phyloP scores from a whole-genome alignment of 805 yeast genomes.

The Metschnikowia continentalis region DNA sequence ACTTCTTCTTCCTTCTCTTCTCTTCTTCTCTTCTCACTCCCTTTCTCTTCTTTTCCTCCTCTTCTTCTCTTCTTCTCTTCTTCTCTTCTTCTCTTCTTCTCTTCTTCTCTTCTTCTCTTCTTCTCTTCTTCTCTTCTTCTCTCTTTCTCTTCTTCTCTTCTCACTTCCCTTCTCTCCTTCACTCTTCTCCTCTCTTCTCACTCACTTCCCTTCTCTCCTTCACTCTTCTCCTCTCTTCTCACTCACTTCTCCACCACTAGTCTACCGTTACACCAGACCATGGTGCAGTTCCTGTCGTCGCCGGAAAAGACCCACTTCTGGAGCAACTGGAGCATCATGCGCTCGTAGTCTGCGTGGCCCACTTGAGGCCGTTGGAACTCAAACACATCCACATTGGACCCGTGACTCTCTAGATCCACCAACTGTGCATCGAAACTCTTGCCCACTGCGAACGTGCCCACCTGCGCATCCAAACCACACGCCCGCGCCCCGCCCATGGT shows the following conservation, averaged over 20 bases:
- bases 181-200: too few relatives aligned
- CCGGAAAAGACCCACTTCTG: constrained; percentile 93
- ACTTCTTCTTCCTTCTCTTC: too few relatives aligned
- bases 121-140: too few relatives aligned
- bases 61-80: too few relatives aligned
- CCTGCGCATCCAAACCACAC: constrained; percentile 47
- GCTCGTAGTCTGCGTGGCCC: constrained; percentile 12
- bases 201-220: too few relatives aligned
- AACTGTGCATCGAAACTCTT: constrained; percentile 82
- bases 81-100: too few relatives aligned
- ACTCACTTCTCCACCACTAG: constrained; percentile 45
- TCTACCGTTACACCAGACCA: constrained; percentile 82
- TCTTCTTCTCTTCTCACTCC: too few relatives aligned
- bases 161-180: too few relatives aligned
- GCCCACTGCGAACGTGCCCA: constrained; percentile 75
- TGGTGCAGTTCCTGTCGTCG: constrained; percentile 81
- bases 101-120: too few relatives aligned
- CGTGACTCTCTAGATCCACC: constrained; percentile 52
- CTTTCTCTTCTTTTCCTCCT: too few relatives aligned
- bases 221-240: too few relatives aligned
- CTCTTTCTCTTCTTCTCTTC: too few relatives aligned
- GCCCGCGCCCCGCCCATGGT: constrained; percentile 89
- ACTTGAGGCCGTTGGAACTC: constrained; percentile 58
- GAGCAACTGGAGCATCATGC: constrained; percentile 51
- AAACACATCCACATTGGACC: constrained; percentile 70